Evolutionary conservation across 2,329 filamentous ascomycete genomes (phyloP).

Genomic region (Paraphoma sp.): DNA sequence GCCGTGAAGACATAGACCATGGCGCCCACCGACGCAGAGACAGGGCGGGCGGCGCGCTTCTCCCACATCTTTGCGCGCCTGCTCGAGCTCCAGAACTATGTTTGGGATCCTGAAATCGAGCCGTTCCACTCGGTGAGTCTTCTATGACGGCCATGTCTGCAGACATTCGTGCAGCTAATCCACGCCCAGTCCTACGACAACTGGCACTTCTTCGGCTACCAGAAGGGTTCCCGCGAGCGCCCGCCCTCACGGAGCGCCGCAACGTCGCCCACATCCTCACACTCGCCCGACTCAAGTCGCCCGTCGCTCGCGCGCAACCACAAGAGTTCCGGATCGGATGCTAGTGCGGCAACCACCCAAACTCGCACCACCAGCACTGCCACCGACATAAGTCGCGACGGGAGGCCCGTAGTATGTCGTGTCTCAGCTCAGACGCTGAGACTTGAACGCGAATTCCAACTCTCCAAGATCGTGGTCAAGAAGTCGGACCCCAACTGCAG

Average conservation of each 20-base stretch:
- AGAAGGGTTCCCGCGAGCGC: slow-evolving; percentile 30
- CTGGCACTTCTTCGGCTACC: slow-evolving; percentile 66
- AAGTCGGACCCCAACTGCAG: slow-evolving; percentile 74
- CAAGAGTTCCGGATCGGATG: slow-evolving; percentile 45
- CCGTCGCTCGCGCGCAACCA: slow-evolving; percentile 36
- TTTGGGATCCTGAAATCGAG: slow-evolving; percentile 49
- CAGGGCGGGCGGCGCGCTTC: slow-evolving; percentile 32
- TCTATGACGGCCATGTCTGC: background rate
- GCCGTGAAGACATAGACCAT: slow-evolving; percentile 15
- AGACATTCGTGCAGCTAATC: slow-evolving; percentile 19
- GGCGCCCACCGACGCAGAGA: slow-evolving; percentile 14
- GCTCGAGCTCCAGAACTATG: slow-evolving; percentile 48
- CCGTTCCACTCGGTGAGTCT: slow-evolving; percentile 55
- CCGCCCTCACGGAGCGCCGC: slow-evolving; percentile 32
- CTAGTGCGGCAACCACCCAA: slow-evolving; percentile 46
- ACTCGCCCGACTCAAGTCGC: slow-evolving; percentile 39
- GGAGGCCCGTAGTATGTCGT: slow-evolving; percentile 73
- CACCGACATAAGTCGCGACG: slow-evolving; percentile 49
- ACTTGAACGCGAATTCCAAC: slow-evolving; percentile 86
- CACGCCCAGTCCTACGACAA: slow-evolving; percentile 75
- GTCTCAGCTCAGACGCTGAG: slow-evolving; percentile 83
- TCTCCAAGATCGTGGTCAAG: slow-evolving; percentile 74
- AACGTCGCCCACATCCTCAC: slow-evolving; percentile 32
- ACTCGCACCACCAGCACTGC: slow-evolving; percentile 58
- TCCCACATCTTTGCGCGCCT: slow-evolving; percentile 44